Evolutionary conservation across 202 grass and related monocot species (phyloP), one percentile per base, ranked within the genome.

Genomic region (Alloteropsis angusta): DNA sequence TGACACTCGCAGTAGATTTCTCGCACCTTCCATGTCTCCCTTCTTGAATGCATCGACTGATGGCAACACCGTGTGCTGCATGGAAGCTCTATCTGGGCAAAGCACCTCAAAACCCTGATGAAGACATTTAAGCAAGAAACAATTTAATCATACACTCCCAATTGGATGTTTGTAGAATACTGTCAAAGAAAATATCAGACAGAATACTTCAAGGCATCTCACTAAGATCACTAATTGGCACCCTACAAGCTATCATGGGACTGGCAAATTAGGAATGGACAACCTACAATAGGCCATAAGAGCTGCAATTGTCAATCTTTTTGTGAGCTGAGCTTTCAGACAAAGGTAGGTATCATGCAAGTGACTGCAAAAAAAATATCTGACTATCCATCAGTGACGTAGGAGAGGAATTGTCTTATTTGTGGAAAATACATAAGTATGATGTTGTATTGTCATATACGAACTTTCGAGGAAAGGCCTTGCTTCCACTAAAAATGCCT

Each of bases 31-130:
- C 42, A 83, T 83, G 83, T 97, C 91, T 41, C 90, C 90, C 28
- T 84, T 94, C 58, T 63, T 83, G 46, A 90, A 90, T 59, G 94
- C 80, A 60, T 71, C 44, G 0, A 83, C 52, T 17, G 91, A 82
- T 60, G 94, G 91, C 75, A 90, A 68, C 22, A 92, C 85, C 0
- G 58, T 82, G 79, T 83, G 91, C 39, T 97, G 85, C 85, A 92
- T 83, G 45, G 94, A 94, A 66, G 80, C 87, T 68, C 83, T 85
- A 65, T 94, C 91, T 41, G 85, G 91, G 59, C 47, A 80, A 26
- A 94, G 15, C 38, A 97, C 89, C 54, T 97, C 91, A 80, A 94
- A 90, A 60, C 87, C 94, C 94, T 94, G 77, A 80, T 18, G 4
- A 47, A 12, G 19, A 70, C 28, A 84, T 75, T 74, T 75, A 28